Evolutionary conservation across 495 filamentous ascomycete genomes (phyloP), one percentile per base, ranked within the genome.

Genomic region (Xylaria nigripes): DNA sequence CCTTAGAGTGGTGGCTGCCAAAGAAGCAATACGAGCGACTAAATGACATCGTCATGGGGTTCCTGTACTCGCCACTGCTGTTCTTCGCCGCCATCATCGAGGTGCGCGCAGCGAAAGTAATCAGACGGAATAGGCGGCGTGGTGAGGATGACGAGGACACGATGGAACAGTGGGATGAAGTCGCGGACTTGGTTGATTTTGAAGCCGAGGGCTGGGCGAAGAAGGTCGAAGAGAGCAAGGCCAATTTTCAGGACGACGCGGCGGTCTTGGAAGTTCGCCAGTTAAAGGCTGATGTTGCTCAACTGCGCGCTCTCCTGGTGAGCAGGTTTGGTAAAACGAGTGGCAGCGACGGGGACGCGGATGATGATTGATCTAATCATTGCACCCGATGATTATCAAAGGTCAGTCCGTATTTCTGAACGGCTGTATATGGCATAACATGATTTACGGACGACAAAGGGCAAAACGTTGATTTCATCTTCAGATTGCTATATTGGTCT

Each of bases 1-100:
- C 90, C 29, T 84, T 97, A 50, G 93, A 97, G 72, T 98, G 94
- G 94, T 97, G 93, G 94, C 77, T 97, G 65, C 64, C 80, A 16
- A 77, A 78, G 30, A 51, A 66, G 4, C 61, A 62, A 0, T 98
- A 96, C 62, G 85, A 86, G 46, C 80, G 75, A 18, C 68, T 96
- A 23, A 98, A 97, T 65, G 86, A 95, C 61, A 72, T 78, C 49
- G 80, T 96, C 51, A 98, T 97, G 93, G 85, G 74, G 21, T 59
- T 86, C 44, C 75, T 97, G 13, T 98, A 98, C 70, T 86, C 82
- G 0, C 93, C 93, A 0, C 70, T 98, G 5, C 77, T 98, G 6
- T 58, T 95, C 1, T 69, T 92, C 7, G 90, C 87, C 3, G 89
- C 91, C 0, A 82, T 73, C 56, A 65, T 91, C 43, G 93, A 98